These are phyloP conservation scores for Paramecium sonneborni DNA, from an alignment of 73 alveolate genomes.

Conservation along the genomic window DNA sequence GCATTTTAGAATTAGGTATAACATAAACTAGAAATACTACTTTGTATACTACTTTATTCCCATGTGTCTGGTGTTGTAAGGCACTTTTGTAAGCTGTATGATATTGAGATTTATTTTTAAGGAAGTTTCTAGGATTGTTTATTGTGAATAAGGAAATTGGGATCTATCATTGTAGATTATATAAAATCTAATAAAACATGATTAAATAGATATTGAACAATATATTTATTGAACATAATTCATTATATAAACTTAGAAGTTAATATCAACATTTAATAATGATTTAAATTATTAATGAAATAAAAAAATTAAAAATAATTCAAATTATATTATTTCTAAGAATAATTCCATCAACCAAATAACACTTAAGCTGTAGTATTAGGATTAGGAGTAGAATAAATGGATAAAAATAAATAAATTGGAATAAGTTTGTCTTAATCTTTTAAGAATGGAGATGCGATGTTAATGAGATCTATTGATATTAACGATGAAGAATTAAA, in stretches of 20 bases:
- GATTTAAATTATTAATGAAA: not conserved
- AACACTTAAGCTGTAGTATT: not conserved
- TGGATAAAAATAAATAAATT: not conserved
- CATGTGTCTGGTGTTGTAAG: conserved; percentile 82
- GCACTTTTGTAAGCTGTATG: conserved; percentile 69
- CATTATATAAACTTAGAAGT: not conserved
- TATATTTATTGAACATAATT: not conserved
- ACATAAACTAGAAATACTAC: conserved; percentile 71
- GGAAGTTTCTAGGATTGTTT: conserved; percentile 56
- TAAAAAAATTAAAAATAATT: not conserved
- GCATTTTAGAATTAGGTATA: conserved; percentile 75
- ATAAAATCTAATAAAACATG: not conserved
- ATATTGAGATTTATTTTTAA: not conserved
- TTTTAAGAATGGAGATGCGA: not conserved
- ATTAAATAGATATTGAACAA: not conserved
- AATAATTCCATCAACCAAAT: not conserved
- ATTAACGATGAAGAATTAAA: not conserved
- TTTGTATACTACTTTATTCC: conserved; percentile 78
- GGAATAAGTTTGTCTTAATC: not conserved
- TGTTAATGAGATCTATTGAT: not conserved
- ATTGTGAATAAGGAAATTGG: conserved; percentile 34
- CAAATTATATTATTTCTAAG: not conserved
- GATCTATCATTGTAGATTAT: conserved; percentile 5
- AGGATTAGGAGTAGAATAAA: not conserved
- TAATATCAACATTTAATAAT: not conserved